A percentile compares a stretch with the other conserved stretches of the same genome.
Evolutionary conservation across 2,329 filamentous ascomycete genomes (phyloP).

Genomic region (Laburnicola sp.): DNA sequence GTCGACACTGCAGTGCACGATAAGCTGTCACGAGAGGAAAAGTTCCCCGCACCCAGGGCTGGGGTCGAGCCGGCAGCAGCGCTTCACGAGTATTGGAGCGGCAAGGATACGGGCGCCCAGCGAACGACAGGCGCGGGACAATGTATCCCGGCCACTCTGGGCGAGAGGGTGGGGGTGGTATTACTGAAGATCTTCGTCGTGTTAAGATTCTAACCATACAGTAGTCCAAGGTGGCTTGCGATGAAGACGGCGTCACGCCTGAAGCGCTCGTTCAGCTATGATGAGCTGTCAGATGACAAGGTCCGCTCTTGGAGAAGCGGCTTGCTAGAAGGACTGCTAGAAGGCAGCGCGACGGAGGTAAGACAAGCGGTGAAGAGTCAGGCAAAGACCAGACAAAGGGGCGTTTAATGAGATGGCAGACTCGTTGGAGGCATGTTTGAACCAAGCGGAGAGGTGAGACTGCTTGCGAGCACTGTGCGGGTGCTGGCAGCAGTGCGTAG

Average conservation of each 20-base stretch:
- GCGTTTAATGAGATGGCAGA: neutral
- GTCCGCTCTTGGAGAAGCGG: slow-evolving; percentile 18
- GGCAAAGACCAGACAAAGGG: neutral
- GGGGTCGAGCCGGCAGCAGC: slow-evolving; percentile 35
- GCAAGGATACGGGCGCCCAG: slow-evolving; percentile 19
- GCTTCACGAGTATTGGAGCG: slow-evolving; percentile 28
- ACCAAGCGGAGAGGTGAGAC: no score
- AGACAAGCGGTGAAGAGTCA: slow-evolving; percentile 29
- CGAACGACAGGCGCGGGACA: slow-evolving; percentile 25
- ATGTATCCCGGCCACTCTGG: slow-evolving; percentile 22
- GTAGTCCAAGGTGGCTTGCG: no score
- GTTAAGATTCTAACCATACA: no score
- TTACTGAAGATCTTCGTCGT: no score
- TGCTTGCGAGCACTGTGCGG: no score
- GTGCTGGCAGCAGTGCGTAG: no score
- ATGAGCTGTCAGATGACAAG: slow-evolving; percentile 38
- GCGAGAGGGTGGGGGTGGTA: slow-evolving; percentile 7
- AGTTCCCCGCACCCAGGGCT: slow-evolving; percentile 29
- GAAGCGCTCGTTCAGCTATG: slow-evolving; percentile 14
- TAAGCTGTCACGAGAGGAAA: slow-evolving; percentile 18
- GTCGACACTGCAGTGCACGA: slow-evolving; percentile 12
- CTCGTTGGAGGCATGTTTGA: no score
- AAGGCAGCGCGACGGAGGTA: slow-evolving; percentile 8
- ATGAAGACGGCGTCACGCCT: no score
- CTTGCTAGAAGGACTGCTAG: slow-evolving; percentile 4